Conservation (phyloP, 352 stramenopile species). For the Pythium utonaiense region DNA sequence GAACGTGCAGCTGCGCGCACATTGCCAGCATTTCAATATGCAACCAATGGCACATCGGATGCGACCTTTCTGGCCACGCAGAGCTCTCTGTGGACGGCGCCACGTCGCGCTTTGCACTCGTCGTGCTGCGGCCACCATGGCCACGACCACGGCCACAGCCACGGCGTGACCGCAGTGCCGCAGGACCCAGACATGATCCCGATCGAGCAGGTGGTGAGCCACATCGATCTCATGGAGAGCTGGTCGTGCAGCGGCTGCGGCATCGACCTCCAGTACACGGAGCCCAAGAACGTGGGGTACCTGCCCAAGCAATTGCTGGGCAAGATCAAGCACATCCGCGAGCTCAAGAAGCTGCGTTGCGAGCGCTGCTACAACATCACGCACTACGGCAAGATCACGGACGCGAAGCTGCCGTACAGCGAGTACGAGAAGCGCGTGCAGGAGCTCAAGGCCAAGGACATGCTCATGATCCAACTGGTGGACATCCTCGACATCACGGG, state of each 20-base stretch:
- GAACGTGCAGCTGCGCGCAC: background rate
- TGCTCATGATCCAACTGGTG: slow-evolving; percentile 90
- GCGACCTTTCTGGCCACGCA: background rate
- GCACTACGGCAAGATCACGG: slow-evolving; percentile 83
- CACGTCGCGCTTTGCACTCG: slow-evolving; percentile 9
- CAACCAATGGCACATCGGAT: background rate
- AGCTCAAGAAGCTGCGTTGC: slow-evolving; percentile 77
- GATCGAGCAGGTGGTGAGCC: slow-evolving; percentile 58
- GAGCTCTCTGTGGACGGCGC: slow-evolving; percentile 12
- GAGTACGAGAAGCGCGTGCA: slow-evolving; percentile 89
- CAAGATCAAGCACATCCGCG: slow-evolving; percentile 59
- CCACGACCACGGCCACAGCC: slow-evolving; percentile 4
- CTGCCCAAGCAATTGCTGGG: slow-evolving; percentile 59
- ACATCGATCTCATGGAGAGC: slow-evolving; percentile 81
- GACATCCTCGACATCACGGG: slow-evolving; percentile 92
- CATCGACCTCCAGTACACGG: slow-evolving; percentile 72
- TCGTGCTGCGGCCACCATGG: background rate
- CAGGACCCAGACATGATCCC: slow-evolving; percentile 23
- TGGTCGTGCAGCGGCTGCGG: slow-evolving; percentile 81
- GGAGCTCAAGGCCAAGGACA: slow-evolving; percentile 78
- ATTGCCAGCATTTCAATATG: slow-evolving; percentile 2
- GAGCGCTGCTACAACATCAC: slow-evolving; percentile 88
- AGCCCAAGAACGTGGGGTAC: slow-evolving; percentile 61
- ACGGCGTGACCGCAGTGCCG: background rate
- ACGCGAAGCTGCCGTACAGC: slow-evolving; percentile 76